Percentiles rank a stretch among this genome's conserved stretches.
Conservation (phyloP, 2,329 filamentous ascomycete genomes). For the Delphinella strobiligena region DNA sequence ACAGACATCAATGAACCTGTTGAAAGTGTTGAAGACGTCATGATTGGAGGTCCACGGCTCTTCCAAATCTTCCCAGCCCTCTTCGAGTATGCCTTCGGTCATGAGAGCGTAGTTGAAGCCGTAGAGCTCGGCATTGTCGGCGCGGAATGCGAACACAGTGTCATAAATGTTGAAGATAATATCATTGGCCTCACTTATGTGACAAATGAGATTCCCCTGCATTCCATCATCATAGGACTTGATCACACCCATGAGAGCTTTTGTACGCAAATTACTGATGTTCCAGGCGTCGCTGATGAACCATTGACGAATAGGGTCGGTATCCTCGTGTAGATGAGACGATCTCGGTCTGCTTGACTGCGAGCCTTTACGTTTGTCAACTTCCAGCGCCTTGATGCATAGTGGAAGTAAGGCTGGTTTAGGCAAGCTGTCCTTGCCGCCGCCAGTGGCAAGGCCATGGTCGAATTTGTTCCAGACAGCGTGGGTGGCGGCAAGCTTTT, state of each 20-base stretch:
- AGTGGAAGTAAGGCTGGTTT: constrained; percentile 5
- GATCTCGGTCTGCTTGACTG: not conserved
- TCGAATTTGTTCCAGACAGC: constrained; percentile 76
- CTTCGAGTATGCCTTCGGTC: constrained; percentile 30
- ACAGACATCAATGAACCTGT: constrained; percentile 27
- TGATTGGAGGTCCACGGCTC: constrained; percentile 75
- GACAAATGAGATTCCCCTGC: constrained; percentile 39
- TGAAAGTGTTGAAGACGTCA: constrained; percentile 27
- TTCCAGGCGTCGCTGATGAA: constrained; percentile 14
- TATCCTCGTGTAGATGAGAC: not conserved
- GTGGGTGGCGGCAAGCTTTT: constrained; percentile 73
- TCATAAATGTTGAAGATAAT: constrained; percentile 55
- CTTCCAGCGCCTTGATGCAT: constrained; percentile 4
- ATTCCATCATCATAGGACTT: constrained; percentile 57
- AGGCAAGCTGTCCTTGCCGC: constrained; percentile 42
- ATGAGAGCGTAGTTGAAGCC: constrained; percentile 58
- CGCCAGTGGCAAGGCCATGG: constrained; percentile 56
- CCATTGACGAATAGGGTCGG: constrained; percentile 9
- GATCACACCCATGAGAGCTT: constrained; percentile 28
- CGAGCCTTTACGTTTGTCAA: not conserved
- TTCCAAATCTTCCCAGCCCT: constrained; percentile 49
- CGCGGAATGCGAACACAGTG: constrained; percentile 58
- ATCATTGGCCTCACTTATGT: constrained; percentile 57
- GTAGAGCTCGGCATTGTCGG: constrained; percentile 56
- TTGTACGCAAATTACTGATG: constrained; percentile 38